Conservation (phyloP, 768 basidiomycete species). For the Kondoa malvinella region DNA sequence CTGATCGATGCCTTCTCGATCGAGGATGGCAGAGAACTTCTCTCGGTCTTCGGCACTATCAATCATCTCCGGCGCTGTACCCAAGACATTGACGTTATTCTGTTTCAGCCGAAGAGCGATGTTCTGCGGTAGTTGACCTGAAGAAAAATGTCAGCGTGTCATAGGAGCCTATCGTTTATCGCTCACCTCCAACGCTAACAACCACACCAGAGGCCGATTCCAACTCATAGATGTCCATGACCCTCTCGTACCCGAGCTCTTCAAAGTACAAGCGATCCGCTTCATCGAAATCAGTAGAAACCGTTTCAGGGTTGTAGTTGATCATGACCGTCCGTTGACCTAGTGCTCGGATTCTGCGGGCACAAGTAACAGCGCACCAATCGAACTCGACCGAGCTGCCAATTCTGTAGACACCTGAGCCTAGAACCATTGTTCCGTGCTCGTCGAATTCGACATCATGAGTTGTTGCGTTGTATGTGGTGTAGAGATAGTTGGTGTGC, state of each 20-base stretch:
- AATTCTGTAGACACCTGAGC: conserved; percentile 94
- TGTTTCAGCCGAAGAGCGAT: conserved; percentile 90
- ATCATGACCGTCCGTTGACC: conserved; percentile 95
- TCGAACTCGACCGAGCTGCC: conserved; percentile 98
- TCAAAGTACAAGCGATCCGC: conserved; percentile 98
- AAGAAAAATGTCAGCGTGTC: conserved; percentile 36
- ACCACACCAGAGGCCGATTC: conserved; percentile 84
- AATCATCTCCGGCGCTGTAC: conserved; percentile 86
- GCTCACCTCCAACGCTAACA: conserved; percentile 73
- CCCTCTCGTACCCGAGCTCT: conserved; percentile 89
- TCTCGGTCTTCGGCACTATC: conserved; percentile 96
- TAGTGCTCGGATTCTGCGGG: conserved; percentile 74
- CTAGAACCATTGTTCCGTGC: conserved; percentile 97
- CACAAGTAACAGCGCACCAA: conserved; percentile 99
- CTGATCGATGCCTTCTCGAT: conserved; percentile 87
- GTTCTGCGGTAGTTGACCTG: conserved; percentile 78
- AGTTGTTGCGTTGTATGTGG: conserved; percentile 89
- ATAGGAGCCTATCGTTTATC: conserved; percentile 3
- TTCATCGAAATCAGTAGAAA: conserved; percentile 98
- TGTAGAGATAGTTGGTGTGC: conserved; percentile 97
- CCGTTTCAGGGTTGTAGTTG: conserved; percentile 99
- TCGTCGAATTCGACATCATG: conserved; percentile 94
- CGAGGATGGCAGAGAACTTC: conserved; percentile 95
- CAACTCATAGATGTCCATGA: conserved; percentile 99
- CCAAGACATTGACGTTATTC: conserved; percentile 76